phyloP scores from a whole-genome alignment of 352 stramenopile species.

The Phytophthora ramorum region DNA sequence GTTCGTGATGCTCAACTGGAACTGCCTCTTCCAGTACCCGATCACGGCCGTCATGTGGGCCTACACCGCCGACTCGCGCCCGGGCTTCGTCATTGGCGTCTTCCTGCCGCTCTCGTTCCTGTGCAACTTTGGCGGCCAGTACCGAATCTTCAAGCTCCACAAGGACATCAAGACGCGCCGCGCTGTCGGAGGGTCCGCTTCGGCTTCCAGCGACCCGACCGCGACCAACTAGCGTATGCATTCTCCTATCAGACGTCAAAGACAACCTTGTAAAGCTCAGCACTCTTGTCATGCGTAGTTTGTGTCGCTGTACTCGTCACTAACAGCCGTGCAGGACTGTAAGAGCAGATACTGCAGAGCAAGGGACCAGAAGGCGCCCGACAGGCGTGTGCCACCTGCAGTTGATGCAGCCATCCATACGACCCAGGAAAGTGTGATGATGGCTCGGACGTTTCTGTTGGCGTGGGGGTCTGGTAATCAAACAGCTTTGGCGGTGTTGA shows the following conservation, averaged over 20 bases:
- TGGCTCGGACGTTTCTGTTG: not conserved
- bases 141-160: slow-evolving; percentile 42
- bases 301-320: too few relatives aligned
- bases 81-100: slow-evolving; percentile 37
- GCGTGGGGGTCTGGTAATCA: not conserved
- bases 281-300: too few relatives aligned
- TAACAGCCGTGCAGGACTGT: too few relatives aligned
- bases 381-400: too few relatives aligned
- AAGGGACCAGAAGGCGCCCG: too few relatives aligned
- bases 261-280: too few relatives aligned
- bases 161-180: slow-evolving; percentile 35
- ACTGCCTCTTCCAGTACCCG: slow-evolving; percentile 52
- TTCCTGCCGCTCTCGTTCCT: slow-evolving; percentile 50
- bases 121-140: slow-evolving; percentile 37
- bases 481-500: not conserved
- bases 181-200: not conserved
- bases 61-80: slow-evolving; percentile 38
- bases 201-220: slow-evolving; percentile 1
- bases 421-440: not conserved
- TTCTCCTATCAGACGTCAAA: not conserved
- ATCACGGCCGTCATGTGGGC: slow-evolving; percentile 51
- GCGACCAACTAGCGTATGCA: slow-evolving; percentile 8
- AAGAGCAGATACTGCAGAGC: too few relatives aligned
- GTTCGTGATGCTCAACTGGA: slow-evolving; percentile 47
- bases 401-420: too few relatives aligned